phyloP scores from a whole-genome alignment of 805 yeast species.

The Deakozyma indianensis region DNA sequence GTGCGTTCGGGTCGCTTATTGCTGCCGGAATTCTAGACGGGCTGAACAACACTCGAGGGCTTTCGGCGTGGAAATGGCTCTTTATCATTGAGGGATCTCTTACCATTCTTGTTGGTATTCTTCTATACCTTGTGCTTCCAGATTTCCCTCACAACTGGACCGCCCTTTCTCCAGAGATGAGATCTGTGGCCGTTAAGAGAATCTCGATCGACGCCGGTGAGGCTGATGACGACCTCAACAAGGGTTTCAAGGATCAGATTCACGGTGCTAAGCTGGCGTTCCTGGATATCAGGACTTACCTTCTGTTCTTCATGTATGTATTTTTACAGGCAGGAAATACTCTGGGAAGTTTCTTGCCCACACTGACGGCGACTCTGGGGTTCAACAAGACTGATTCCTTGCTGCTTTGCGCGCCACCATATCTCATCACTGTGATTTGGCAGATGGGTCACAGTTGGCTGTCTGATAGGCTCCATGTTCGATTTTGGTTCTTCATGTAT shows the following conservation, averaged over 20 bases:
- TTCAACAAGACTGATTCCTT: no score
- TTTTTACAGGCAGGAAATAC: neutral
- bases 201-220: constrained; percentile 10
- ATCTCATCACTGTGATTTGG: no score
- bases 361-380: no score
- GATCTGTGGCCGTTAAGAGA: constrained; percentile 11
- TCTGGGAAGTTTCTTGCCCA: no score
- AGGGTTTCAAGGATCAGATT: no score
- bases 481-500: no score
- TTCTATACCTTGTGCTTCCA: constrained; percentile 29
- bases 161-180: constrained; percentile 23
- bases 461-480: no score
- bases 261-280: constrained; percentile 2
- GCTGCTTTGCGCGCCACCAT: no score
- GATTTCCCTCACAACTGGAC: constrained; percentile 30
- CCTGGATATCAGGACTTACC: neutral
- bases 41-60: constrained; percentile 24
- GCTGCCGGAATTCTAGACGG: constrained; percentile 15
- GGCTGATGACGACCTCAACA: neutral
- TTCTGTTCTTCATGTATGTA: neutral
- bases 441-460: no score
- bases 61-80: constrained; percentile 35
- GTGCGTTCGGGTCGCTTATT: neutral
- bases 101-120: constrained; percentile 17
- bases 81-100: constrained; percentile 34